phyloP scores from a whole-genome alignment of 495 filamentous ascomycete species.

The Tuber calosporum region DNA sequence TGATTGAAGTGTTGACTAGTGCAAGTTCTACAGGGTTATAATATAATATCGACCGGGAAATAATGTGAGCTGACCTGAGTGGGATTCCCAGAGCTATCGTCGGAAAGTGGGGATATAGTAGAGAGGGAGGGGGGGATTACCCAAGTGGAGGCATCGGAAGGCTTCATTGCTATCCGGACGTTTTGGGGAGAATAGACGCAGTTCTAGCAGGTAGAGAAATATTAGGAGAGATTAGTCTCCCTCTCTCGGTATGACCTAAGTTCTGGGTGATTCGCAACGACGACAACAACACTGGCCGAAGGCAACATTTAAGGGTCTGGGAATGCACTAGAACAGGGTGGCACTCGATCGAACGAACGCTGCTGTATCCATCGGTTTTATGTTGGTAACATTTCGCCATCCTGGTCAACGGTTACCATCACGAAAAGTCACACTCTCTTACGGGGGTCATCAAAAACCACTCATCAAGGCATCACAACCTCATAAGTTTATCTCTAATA shows the following conservation, averaged over 20 bases:
- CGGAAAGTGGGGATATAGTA: not conserved
- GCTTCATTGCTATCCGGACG: not conserved
- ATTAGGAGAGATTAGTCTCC: not conserved
- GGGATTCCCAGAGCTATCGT: not conserved
- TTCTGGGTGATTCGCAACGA: too few species aligned
- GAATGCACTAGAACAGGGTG: not conserved
- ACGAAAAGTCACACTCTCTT: not conserved
- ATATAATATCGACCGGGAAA: not conserved
- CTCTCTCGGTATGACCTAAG: too few species aligned
- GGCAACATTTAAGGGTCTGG: not conserved
- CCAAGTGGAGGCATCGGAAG: not conserved
- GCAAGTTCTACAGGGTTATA: not conserved
- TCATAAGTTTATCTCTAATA: not conserved
- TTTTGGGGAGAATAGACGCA: not conserved
- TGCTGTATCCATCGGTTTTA: not conserved
- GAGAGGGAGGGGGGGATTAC: not conserved
- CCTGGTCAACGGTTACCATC: not conserved
- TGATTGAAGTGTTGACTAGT: not conserved
- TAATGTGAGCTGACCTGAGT: not conserved
- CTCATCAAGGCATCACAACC: not conserved
- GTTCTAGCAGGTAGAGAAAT: not conserved
- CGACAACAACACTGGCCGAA: not conserved
- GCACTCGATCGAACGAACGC: not conserved
- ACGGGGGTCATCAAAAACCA: not conserved
- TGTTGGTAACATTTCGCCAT: not conserved